These are phyloP conservation scores for Solanum piurae DNA, from an alignment of 257 asterid genomes.

Conservation along the genomic window DNA sequence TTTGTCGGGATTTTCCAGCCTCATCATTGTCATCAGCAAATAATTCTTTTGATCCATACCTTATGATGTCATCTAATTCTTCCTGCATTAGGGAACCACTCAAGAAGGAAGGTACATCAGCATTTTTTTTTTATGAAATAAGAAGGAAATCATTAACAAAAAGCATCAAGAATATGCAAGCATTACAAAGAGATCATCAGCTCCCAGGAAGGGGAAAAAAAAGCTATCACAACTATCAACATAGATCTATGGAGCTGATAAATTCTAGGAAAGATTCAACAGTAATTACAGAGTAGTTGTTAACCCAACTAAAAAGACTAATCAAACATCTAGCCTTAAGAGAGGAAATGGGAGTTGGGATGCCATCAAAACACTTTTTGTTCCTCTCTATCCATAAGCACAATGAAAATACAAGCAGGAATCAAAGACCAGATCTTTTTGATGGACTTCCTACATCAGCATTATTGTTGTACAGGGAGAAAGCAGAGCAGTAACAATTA, in stretches of 20 bases:
- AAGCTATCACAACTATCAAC: background rate
- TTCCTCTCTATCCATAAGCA: background rate
- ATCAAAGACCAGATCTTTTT: background rate
- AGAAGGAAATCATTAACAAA: background rate
- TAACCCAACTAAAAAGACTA: background rate
- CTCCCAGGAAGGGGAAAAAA: background rate
- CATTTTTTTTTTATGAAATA: background rate
- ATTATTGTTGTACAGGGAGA: background rate
- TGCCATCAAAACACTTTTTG: background rate
- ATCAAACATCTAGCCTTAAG: background rate
- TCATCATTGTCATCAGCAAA: slow-evolving; percentile 95
- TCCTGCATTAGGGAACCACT: slow-evolving; percentile 46
- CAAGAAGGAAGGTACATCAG: background rate
- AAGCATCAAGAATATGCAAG: background rate
- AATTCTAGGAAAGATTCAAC: background rate
- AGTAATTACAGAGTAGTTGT: background rate
- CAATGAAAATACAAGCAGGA: background rate
- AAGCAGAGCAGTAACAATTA: background rate
- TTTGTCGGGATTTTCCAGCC: slow-evolving; percentile 82
- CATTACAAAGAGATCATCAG: background rate
- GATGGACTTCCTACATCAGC: background rate
- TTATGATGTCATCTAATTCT: slow-evolving; percentile 89
- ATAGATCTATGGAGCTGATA: background rate
- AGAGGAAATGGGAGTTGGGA: background rate
- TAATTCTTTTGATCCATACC: slow-evolving; percentile 91